Base-by-base conservation (phyloP, 2,329 filamentous ascomycete genomes). In the Hypocrella siamensis region DNA sequence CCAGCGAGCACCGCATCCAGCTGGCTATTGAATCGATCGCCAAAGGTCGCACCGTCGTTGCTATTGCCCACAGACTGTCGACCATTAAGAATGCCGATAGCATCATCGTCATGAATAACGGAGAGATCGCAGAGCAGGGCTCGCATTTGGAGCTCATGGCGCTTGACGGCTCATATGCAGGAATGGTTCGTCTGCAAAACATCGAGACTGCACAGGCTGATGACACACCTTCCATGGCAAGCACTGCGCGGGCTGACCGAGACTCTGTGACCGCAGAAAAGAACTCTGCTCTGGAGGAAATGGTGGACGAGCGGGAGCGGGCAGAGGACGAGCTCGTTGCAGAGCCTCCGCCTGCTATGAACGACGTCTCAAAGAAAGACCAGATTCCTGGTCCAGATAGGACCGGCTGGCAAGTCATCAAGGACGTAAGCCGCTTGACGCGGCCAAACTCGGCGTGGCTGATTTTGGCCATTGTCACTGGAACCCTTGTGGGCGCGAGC, bases 81-180 rank as follows among this genome's bases (percentile, higher is more conserved):
- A 75, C 71, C 0, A 70, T 75, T 38, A 66, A 64, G 42, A 63
- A 71, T 32, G 75, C 76, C 0, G 71, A 81, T 42, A 67, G 71
- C 37, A 80, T 82, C 35, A 58, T 80, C 15, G 75, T 81, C 14
- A 61, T 80, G 46, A 61, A 68, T 11, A 56, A 65, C 33, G 76
- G 77, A 0, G 49, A 61, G 30, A 63, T 76, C 4, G 56, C 75
- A 9, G 76, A 81, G 47, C 60, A 75, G 43, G 77, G 77, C 0
- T 72, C 62, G 0, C 75, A 81, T 35, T 56, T 69, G 3, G 62
- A 73, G 32, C 58, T 81, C 3, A 57, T 80, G 38, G 48, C 54
- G 2, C 50, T 57, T 9, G 47, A 69, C 5, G 52, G 57, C 10
- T 50, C 70, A 4, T 76, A 76, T 40, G 58, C 57, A 6, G 55